Conservation (phyloP, 2,329 filamentous ascomycete species). For the Aspergillus fumigatiaffinis region DNA sequence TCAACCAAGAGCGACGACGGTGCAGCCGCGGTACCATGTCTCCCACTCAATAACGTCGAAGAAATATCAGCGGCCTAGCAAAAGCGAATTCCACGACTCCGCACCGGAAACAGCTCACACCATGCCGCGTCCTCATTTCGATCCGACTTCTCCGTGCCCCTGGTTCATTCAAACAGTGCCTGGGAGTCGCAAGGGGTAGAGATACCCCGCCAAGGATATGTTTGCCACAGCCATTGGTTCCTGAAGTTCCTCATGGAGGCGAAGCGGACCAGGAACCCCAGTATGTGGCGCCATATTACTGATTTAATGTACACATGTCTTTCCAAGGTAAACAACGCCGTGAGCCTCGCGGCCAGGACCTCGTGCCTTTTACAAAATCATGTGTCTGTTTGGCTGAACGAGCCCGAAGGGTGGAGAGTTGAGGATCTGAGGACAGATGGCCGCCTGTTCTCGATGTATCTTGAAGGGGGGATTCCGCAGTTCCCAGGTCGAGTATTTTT, state of each 20-base stretch:
- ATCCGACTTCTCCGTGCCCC: not conserved
- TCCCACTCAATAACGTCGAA: constrained; percentile 8
- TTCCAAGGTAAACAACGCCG: constrained; percentile 23
- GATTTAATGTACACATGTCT: constrained; percentile 24
- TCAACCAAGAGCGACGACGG: constrained; percentile 22
- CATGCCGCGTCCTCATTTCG: constrained; percentile 1
- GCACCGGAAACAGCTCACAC: constrained; percentile 1
- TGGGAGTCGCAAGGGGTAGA: not conserved
- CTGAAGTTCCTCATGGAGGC: constrained; percentile 37
- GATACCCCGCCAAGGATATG: constrained; percentile 15
- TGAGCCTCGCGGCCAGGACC: constrained; percentile 21
- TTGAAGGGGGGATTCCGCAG: constrained; percentile 10
- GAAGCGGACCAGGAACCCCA: constrained; percentile 40
- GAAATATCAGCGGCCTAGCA: constrained; percentile 2
- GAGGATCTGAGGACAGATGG: not conserved
- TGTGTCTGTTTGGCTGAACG: constrained; percentile 20
- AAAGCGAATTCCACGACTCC: constrained; percentile 14
- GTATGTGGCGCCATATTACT: constrained; percentile 24
- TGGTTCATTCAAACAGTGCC: constrained; percentile 8
- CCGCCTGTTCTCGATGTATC: not conserved
- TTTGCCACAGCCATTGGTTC: constrained; percentile 44
- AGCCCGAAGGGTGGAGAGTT: not conserved
- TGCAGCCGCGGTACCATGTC: constrained; percentile 27
- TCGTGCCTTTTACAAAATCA: constrained; percentile 22
- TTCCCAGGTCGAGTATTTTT: not conserved